Evolutionary conservation across 2,329 filamentous ascomycete species (phyloP).

Genomic region (Ascochyta rabiei): DNA sequence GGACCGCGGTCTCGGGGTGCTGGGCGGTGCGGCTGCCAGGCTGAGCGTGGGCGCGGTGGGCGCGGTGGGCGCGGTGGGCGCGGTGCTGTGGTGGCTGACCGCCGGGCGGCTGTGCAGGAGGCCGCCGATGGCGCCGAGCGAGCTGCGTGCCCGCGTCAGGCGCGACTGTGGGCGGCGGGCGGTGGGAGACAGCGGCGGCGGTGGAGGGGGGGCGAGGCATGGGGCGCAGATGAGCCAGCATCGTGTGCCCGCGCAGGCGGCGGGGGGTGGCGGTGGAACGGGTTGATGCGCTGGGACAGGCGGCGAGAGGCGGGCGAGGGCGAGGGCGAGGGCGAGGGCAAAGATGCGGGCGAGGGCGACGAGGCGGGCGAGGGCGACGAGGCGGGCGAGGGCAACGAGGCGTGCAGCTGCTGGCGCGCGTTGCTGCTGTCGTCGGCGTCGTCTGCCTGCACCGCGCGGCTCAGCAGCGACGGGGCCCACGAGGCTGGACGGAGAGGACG

Average conservation of each 20-base stretch:
- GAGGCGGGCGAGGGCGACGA: conserved; percentile 16
- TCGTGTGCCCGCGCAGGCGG: conserved; percentile 33
- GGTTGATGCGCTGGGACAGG: conserved; percentile 32
- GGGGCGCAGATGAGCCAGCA: conserved; percentile 32
- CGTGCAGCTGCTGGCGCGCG: conserved; percentile 8
- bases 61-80: too few relatives aligned
- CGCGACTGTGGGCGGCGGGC: conserved; percentile 39
- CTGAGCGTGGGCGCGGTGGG: conserved; percentile 21
- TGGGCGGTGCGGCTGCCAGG: conserved; percentile 23
- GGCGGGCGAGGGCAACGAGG: conserved; percentile 32
- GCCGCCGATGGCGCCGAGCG: conserved; percentile 43
- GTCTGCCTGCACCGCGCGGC: conserved; percentile 22
- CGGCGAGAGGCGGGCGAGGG: conserved; percentile 18
- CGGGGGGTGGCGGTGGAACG: conserved; percentile 40
- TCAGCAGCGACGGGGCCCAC: conserved; percentile 39
- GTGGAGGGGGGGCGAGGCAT: neutral
- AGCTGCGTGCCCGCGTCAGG: conserved; percentile 45
- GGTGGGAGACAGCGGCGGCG: neutral
- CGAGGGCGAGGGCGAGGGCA: conserved; percentile 18
- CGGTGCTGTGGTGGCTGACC: conserved; percentile 24
- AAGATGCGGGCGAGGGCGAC: conserved; percentile 34
- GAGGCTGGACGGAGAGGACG: conserved; percentile 40
- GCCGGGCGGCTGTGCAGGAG: conserved; percentile 40
- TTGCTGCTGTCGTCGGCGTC: neutral
- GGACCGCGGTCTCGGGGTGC: conserved; percentile 23